Base-by-base conservation (phyloP, 1,139 yeast genomes). In the Arxiozyma slooffiae region DNA sequence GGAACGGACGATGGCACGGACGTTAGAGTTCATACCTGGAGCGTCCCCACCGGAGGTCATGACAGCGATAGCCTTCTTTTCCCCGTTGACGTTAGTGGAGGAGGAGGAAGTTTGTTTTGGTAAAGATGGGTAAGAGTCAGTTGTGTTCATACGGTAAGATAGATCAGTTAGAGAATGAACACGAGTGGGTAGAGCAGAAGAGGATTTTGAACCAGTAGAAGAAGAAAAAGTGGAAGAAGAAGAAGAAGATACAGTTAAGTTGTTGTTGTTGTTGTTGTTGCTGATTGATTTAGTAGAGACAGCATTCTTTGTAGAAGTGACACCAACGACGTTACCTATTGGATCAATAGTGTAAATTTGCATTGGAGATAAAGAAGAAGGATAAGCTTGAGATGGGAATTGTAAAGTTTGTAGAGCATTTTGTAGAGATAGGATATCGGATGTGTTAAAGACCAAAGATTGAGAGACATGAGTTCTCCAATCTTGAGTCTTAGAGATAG, bases 11-110 rank as follows among this genome's bases (percentile, higher is more conserved):
- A 92, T 95, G 1, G 62, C 59, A 59, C 98, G 77, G 18, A 92
- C 98, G 48, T 84, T 86, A 1, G 97, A 90, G 67, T 90, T 89
- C 98, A 92, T 92, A 58, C 98, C 98, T 23, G 96, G 98, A 44
- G 97, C 62, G 70, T 90, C 98, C 67, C 98, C 98, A 60, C 98
- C 98, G 1, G 96, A 87, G 1, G 98, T 92, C 92, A 92, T 87
- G 48, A 92, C 94, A 7, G 95, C 98, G 58, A 92, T 85, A 24
- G 64, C 61, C 47, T 64, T 63, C 53, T 57, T 49, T 40, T 44
- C 44, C 18, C 45, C 45, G n/a, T 42, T 30, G 5, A 21, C 38
- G 20, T 42, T 42, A 11, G 36, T 26, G 3, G 45, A 21, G 4
- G 38, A 23, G 7, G 45, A 42, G 47, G 50, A 48, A n/a, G 48